Base-by-base conservation (phyloP, 1,284 basidiomycete species). In the Ceratorhiza oryzae-sativae region DNA sequence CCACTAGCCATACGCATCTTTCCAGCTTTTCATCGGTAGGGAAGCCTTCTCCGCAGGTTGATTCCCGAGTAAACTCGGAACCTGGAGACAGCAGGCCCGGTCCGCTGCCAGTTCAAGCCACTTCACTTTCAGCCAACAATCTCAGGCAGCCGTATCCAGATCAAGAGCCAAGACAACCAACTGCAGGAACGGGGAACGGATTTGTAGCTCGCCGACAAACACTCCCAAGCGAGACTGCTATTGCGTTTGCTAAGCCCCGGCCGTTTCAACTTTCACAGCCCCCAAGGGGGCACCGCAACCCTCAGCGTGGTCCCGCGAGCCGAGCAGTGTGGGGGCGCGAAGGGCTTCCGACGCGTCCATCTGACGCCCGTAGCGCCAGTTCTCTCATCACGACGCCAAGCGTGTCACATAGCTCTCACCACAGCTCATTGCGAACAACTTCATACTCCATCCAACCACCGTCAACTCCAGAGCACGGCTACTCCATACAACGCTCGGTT, bases 301-400 rank as follows among this genome's bases (percentile, higher is more conserved):
- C 70, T 30, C 34, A 30, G 9, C 56, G 70, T 3, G 46, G 70
- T 30, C 49, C 58, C 18, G 23, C 56, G 23, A 49, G 70, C 23
- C 56, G 70, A 25, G 20, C 48, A 27, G 45, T 71, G 25, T 71
- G 70, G 70, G 70, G 70, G 18, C 70, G 70, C 45, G 70, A 71
- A 41, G 70, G 70, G n/a, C 70, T 71, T 32, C 70, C 70, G 2
- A 25, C 58, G 49, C 70, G 70, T 18, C 42, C 32, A n/a, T 51
- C 39, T 12, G 70, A 71, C 23, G 10, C 23, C 9, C 56, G 46
- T 18, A 25, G 55, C 18, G 18, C n/a, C 9, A 32, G 58, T 27
- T 36, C 34, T 20, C 45, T 58, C 15, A 32, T 48, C 8, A 12
- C 25, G 15, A 13, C 58, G 49, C 13, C 67, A 20, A 53, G 45